These are phyloP conservation scores for Aurantiochytrium sp. DNA, from an alignment of 108 stramenopile genomes.

Conservation along the genomic window DNA sequence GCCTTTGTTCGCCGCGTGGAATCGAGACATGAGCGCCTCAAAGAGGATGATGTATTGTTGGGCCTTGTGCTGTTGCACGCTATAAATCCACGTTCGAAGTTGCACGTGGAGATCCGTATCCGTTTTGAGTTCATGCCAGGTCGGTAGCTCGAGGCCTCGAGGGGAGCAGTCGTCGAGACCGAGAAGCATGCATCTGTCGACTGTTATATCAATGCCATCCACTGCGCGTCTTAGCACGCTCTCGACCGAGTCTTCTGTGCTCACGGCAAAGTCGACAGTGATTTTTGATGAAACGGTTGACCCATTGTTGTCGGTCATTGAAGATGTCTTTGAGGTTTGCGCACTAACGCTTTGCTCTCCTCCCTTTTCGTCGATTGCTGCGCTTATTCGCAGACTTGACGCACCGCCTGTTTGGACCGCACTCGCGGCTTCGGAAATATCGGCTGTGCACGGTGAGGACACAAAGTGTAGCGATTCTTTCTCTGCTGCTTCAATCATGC, in stretches of 20 bases:
- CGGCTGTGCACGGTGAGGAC: neutral
- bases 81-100: neutral
- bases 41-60: neutral
- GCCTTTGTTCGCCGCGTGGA: neutral
- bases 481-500: neutral
- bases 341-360: too few relatives aligned
- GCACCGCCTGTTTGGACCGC: neutral
- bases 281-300: neutral
- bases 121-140: neutral
- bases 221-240: neutral
- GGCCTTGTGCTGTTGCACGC: neutral
- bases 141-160: neutral
- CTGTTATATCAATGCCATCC: neutral
- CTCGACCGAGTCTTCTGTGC: neutral
- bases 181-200: neutral
- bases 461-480: neutral
- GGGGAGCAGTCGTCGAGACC: neutral
- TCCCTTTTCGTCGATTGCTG: neutral
- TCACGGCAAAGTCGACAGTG: neutral
- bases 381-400: neutral
- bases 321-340: too few relatives aligned
- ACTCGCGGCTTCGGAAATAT: neutral
- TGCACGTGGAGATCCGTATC: neutral
- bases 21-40: neutral
- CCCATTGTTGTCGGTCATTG: too few relatives aligned